Conservation (phyloP, 2,329 filamentous ascomycete genomes). For the Stagonosporopsis rhizophila region DNA sequence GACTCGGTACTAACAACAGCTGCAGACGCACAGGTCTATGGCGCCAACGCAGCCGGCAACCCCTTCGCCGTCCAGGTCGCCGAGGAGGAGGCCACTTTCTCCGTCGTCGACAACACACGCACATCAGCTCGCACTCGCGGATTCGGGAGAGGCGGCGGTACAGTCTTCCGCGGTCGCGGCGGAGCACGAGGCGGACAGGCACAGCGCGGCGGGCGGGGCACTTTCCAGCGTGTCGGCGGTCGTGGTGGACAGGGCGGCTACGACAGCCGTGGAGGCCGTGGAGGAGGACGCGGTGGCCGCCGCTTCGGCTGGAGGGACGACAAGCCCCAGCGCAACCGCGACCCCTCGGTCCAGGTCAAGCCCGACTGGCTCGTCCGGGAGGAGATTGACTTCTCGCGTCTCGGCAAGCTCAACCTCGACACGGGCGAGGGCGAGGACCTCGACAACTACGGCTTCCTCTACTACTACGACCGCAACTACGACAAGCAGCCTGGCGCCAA, state of each 20-base stretch:
- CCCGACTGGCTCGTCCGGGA: constrained; percentile 94
- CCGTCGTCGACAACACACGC: constrained; percentile 93
- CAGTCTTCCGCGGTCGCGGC: constrained; percentile 84
- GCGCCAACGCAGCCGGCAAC: constrained; percentile 79
- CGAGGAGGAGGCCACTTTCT: constrained; percentile 97
- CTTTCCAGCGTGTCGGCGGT: constrained; percentile 75
- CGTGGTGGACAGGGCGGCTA: constrained; percentile 71
- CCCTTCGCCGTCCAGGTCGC: constrained; percentile 87
- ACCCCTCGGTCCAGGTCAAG: constrained; percentile 95
- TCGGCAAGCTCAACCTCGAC: constrained; percentile 94
- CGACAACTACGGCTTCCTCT: constrained; percentile 94
- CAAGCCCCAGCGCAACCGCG: constrained; percentile 94
- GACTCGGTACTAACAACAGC: constrained; percentile 23
- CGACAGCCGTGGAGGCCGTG: constrained; percentile 71
- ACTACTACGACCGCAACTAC: constrained; percentile 96
- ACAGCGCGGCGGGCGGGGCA: constrained; percentile 74
- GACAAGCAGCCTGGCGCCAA: constrained; percentile 90
- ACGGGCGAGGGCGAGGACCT: constrained; percentile 94
- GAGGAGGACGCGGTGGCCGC: constrained; percentile 76
- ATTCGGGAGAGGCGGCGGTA: constrained; percentile 84
- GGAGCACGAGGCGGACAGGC: constrained; percentile 77
- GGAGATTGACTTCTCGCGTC: constrained; percentile 97
- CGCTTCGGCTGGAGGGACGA: constrained; percentile 99
- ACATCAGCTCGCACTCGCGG: constrained; percentile 81
- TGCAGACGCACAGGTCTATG: constrained; percentile 94